A percentile compares a stretch with the other conserved stretches of the same genome.
Evolutionary conservation across 208 protist genomes (phyloP).

Genomic region (Leishmania braziliensis): DNA sequence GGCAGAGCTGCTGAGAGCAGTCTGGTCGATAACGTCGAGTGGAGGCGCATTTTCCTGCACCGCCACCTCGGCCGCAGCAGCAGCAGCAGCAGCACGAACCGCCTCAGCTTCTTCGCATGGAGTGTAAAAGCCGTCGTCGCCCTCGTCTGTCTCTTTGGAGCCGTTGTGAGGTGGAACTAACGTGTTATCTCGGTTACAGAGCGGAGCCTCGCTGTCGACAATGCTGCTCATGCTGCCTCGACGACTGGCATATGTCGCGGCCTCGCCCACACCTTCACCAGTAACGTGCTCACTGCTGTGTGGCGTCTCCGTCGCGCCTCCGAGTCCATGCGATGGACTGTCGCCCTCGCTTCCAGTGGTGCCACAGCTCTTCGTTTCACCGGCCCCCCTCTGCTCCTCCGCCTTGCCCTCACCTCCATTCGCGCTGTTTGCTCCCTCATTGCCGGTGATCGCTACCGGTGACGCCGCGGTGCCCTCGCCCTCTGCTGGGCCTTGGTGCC

Average conservation of each 20-base stretch:
- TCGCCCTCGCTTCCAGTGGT: not conserved
- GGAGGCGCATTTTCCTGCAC: not conserved
- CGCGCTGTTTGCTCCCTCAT: not conserved
- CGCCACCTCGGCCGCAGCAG: not conserved
- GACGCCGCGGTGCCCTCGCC: not conserved
- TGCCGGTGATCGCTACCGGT: not conserved
- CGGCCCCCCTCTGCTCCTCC: not conserved
- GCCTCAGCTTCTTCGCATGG: not conserved
- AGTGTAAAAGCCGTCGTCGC: not conserved
- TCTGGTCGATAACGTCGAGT: not conserved
- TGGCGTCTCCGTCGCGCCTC: conserved; percentile 13
- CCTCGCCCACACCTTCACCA: conserved; percentile 1
- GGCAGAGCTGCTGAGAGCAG: not conserved
- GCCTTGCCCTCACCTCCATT: not conserved
- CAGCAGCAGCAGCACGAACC: not conserved
- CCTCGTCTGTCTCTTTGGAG: not conserved
- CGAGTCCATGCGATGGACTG: not conserved
- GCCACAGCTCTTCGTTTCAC: not conserved
- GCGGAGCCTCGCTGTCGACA: not conserved
- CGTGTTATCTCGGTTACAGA: not conserved
- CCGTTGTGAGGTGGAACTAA: not conserved
- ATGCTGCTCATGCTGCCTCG: not conserved
- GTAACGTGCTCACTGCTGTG: conserved; percentile 2
- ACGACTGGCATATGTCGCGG: not conserved
- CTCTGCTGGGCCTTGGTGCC: not conserved